phyloP scores from a whole-genome alignment of 2,329 filamentous ascomycete genomes.

The Neocucurbitaria cava region DNA sequence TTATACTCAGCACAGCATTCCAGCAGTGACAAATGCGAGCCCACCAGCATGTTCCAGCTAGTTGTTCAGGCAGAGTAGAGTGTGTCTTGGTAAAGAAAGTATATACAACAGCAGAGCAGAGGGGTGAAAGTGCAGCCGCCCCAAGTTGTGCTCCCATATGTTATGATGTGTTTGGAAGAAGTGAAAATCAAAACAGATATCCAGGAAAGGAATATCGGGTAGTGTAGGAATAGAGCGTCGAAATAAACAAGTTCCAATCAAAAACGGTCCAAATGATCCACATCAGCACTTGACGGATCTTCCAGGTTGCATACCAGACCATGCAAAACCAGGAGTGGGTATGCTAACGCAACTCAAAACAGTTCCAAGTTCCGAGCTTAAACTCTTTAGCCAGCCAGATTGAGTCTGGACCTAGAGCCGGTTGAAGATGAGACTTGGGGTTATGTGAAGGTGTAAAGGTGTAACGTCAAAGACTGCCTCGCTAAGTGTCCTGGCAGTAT shows the following conservation, averaged over 20 bases:
- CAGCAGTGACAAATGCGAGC: neutral
- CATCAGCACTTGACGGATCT: slow-evolving; percentile 52
- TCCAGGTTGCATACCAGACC: slow-evolving; percentile 30
- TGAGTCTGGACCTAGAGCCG: slow-evolving; percentile 7
- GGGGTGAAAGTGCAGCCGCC: neutral
- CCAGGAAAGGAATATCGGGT: neutral
- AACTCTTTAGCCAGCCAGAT: slow-evolving; percentile 3
- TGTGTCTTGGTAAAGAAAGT: neutral
- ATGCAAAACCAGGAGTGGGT: slow-evolving; percentile 22
- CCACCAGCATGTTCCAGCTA: neutral
- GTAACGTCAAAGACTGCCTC: neutral
- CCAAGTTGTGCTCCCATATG: neutral
- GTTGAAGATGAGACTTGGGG: slow-evolving; percentile 9
- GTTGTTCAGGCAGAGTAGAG: neutral
- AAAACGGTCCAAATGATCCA: slow-evolving; percentile 36
- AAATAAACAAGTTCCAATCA: slow-evolving; percentile 2
- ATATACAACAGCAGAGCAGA: neutral
- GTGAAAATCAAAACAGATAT: neutral
- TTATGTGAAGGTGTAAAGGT: slow-evolving; percentile 3
- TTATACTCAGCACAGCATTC: neutral
- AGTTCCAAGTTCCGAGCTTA: neutral
- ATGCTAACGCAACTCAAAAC: slow-evolving; percentile 30
- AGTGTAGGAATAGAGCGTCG: neutral
- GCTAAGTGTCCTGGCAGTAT: slow-evolving; percentile 1
- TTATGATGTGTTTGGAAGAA: neutral